Conservation (phyloP, 352 stramenopile species). For the Phytopythium litorale region DNA sequence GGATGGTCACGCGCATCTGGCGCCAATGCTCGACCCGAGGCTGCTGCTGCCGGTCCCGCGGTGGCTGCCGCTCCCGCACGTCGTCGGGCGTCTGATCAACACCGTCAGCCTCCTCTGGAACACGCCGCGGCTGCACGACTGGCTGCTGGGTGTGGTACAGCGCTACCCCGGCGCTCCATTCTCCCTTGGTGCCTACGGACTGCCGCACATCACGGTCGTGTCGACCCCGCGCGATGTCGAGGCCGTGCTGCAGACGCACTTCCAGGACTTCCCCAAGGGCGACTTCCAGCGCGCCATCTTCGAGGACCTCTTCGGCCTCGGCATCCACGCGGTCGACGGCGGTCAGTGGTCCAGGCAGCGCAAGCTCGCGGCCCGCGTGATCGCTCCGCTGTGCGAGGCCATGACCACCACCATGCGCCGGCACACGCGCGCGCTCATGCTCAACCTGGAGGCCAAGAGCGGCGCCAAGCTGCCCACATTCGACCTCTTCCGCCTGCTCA, state of each 20-base stretch:
- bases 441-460: slow-evolving; percentile 23
- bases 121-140: slow-evolving; percentile 31
- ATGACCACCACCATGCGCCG: slow-evolving; percentile 4
- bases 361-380: slow-evolving; percentile 42
- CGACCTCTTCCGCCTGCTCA: slow-evolving; percentile 12
- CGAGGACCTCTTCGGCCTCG: slow-evolving; percentile 32
- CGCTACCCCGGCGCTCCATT: slow-evolving; percentile 27
- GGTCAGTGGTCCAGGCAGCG: slow-evolving; percentile 44
- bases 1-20: background rate
- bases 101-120: slow-evolving; percentile 29
- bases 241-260: slow-evolving; percentile 53
- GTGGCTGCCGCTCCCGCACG: background rate
- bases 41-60: background rate
- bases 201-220: slow-evolving; percentile 24
- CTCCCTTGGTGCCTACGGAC: slow-evolving; percentile 22
- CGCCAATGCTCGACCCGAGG: background rate
- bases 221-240: slow-evolving; percentile 38
- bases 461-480: background rate
- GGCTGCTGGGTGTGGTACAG: slow-evolving; percentile 22
- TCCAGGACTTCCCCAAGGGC: slow-evolving; percentile 69
- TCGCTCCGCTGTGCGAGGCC: slow-evolving; percentile 16
- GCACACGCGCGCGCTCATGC: slow-evolving; percentile 7
- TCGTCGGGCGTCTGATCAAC: slow-evolving; percentile 4
- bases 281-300: slow-evolving; percentile 25
- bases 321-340: slow-evolving; percentile 47